phyloP scores from a whole-genome alignment of 202 grass and related monocot species.

The Eragrostis tef region DNA sequence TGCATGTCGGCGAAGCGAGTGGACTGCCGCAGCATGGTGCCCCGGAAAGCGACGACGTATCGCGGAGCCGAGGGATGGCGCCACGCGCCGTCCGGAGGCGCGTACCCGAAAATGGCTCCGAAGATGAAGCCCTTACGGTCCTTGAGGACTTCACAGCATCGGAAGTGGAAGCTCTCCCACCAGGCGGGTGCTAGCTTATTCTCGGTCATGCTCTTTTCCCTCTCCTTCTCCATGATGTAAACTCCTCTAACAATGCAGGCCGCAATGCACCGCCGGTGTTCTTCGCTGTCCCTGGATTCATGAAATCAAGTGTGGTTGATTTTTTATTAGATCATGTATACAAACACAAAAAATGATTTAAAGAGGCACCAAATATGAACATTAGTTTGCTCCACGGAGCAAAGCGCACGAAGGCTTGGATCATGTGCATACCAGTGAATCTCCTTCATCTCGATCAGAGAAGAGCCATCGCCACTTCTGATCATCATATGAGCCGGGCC shows the following conservation, averaged over 20 bases:
- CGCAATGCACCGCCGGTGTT: slow-evolving; percentile 26
- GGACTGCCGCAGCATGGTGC: not conserved
- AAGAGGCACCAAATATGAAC: too few species aligned
- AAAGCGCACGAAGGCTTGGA: too few species aligned
- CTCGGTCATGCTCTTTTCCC: not conserved
- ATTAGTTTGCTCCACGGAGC: too few species aligned
- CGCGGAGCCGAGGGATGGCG: slow-evolving; percentile 4
- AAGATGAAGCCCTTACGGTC: not conserved
- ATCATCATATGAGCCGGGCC: too few species aligned
- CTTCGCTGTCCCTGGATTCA: not conserved
- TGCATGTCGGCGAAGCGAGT: not conserved
- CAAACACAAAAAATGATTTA: too few species aligned
- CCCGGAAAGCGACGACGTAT: slow-evolving; percentile 46
- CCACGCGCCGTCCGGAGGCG: not conserved
- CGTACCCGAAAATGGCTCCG: slow-evolving; percentile 39
- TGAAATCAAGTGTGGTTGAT: too few species aligned
- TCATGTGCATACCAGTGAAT: too few species aligned
- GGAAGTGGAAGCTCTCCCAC: slow-evolving; percentile 52
- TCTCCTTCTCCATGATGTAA: slow-evolving; percentile 37
- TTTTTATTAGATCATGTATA: too few species aligned
- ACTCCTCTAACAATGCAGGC: slow-evolving; percentile 43
- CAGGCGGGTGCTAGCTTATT: slow-evolving; percentile 35
- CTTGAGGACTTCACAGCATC: not conserved
- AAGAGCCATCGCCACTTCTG: too few species aligned
- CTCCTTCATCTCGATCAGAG: too few species aligned